Percentiles rank a stretch among this genome's conserved stretches.
Evolutionary conservation across 352 stramenopile species (phyloP).

Genomic region (Phytophthora pinifolia): DNA sequence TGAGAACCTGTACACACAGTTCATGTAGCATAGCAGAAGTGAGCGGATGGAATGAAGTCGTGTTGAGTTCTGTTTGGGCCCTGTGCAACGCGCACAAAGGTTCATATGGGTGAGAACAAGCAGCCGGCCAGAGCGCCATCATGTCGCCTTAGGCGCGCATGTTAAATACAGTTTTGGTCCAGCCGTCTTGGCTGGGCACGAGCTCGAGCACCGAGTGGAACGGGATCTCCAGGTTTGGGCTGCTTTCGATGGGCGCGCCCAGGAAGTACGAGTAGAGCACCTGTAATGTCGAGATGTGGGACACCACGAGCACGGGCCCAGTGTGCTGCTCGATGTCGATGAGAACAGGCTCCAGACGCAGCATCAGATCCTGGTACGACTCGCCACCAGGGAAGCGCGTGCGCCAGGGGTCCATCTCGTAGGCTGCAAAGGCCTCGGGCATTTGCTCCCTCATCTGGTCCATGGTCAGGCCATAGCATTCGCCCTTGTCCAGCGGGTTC

Average conservation of each 20-base stretch:
- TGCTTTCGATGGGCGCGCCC: conserved; percentile 75
- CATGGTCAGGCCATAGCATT: conserved; percentile 87
- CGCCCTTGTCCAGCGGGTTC: conserved; percentile 84
- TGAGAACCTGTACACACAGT: conserved; percentile 15
- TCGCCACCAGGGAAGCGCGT: conserved; percentile 89
- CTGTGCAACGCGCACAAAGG: conserved; percentile 11
- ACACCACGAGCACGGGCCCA: conserved; percentile 83
- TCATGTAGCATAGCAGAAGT: conserved; percentile 18
- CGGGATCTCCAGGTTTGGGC: conserved; percentile 75
- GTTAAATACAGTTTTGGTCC: conserved; percentile 87
- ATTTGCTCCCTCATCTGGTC: conserved; percentile 74
- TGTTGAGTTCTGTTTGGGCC: conserved; percentile 24
- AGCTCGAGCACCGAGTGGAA: conserved; percentile 87
- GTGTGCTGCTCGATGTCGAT: conserved; percentile 93
- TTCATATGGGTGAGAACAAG: conserved; percentile 26
- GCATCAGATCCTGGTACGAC: conserved; percentile 94
- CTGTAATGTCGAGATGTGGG: conserved; percentile 84
- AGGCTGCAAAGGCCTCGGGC: conserved; percentile 67
- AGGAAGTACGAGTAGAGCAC: conserved; percentile 90
- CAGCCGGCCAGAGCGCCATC: conserved; percentile 8
- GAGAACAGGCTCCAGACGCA: conserved; percentile 90
- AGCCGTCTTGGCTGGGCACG: conserved; percentile 75
- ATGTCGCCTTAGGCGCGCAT: conserved; percentile 44
- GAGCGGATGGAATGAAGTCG: conserved; percentile 17
- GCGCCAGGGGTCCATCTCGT: conserved; percentile 72